Conservation (phyloP, 2,329 filamentous ascomycete genomes). For the Neofusicoccum cordaticola region DNA sequence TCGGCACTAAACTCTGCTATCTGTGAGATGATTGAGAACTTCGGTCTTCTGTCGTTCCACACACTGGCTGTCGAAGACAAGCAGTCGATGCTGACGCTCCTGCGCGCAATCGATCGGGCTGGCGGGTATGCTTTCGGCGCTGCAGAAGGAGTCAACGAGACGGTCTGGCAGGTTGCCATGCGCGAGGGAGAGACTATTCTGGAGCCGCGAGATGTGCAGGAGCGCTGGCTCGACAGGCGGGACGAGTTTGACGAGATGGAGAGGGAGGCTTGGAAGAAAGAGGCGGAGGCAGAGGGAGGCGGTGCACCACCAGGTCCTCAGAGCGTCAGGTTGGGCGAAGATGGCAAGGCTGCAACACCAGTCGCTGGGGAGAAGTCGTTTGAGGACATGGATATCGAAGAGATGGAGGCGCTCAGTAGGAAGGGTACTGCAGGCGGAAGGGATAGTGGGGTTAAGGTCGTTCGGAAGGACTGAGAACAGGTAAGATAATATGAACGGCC, state of each 20-base stretch:
- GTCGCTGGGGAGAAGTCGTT: conserved; percentile 8
- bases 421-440: conserved; percentile 16
- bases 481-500: neutral
- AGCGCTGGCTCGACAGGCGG: conserved; percentile 89
- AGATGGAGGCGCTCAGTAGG: conserved; percentile 34
- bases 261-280: conserved; percentile 69
- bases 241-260: conserved; percentile 84
- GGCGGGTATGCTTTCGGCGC: conserved; percentile 86
- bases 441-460: conserved; percentile 68
- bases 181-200: conserved; percentile 66
- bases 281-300: conserved; percentile 52
- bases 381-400: conserved; percentile 38
- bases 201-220: conserved; percentile 87
- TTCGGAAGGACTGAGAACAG: conserved; percentile 51
- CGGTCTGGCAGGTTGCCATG: conserved; percentile 96
- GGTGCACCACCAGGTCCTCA: conserved; percentile 11
- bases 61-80: conserved; percentile 96
- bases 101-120: conserved; percentile 86
- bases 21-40: conserved; percentile 81
- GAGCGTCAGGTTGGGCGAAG: conserved; percentile 15
- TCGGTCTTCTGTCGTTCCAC: conserved; percentile 86
- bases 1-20: conserved; percentile 81
- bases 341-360: conserved; percentile 15
- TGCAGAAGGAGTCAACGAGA: conserved; percentile 89
- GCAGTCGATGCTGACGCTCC: conserved; percentile 88